A percentile compares a stretch with the other conserved stretches of the same genome.
Evolutionary conservation across 768 basidiomycete genomes (phyloP).

Genomic region (Hypholoma sublateritium): DNA sequence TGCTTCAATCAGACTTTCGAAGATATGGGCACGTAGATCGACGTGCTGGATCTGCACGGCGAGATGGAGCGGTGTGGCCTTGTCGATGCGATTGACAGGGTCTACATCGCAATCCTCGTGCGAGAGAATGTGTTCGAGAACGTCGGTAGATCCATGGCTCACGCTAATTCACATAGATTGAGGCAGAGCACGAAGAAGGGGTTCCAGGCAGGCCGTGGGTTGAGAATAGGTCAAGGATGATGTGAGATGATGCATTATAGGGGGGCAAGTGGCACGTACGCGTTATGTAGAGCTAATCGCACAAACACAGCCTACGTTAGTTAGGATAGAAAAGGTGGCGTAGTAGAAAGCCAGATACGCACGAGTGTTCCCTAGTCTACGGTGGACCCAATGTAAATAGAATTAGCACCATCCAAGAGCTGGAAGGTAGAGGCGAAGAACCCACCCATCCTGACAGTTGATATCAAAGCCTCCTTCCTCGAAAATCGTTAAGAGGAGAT

Average conservation of each 20-base stretch:
- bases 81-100: conserved; percentile 65
- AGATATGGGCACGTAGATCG: conserved; percentile 53
- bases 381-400: not conserved
- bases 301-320: conserved; percentile 16
- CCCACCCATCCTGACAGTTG: conserved; percentile 79
- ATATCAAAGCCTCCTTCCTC: conserved; percentile 60
- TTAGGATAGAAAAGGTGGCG: conserved; percentile 13
- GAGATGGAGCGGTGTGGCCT: conserved; percentile 78
- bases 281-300: conserved; percentile 26
- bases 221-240: not conserved
- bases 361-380: conserved; percentile 80
- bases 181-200: not conserved
- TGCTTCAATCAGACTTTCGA: conserved; percentile 72
- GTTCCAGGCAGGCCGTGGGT: too few relatives aligned
- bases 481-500: conserved; percentile 61
- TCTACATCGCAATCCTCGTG: conserved; percentile 83
- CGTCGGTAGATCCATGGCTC: conserved; percentile 54
- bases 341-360: conserved; percentile 21
- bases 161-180: conserved; percentile 34
- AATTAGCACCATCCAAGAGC: not conserved
- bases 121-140: conserved; percentile 71
- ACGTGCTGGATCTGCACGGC: conserved; percentile 57
- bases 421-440: conserved; percentile 14
- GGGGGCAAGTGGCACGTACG: conserved; percentile 18
- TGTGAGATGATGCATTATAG: not conserved